A percentile compares a stretch with the other conserved stretches of the same genome.
Evolutionary conservation across 768 basidiomycete species (phyloP).

Genomic region (Psilocybe subaeruginosa): DNA sequence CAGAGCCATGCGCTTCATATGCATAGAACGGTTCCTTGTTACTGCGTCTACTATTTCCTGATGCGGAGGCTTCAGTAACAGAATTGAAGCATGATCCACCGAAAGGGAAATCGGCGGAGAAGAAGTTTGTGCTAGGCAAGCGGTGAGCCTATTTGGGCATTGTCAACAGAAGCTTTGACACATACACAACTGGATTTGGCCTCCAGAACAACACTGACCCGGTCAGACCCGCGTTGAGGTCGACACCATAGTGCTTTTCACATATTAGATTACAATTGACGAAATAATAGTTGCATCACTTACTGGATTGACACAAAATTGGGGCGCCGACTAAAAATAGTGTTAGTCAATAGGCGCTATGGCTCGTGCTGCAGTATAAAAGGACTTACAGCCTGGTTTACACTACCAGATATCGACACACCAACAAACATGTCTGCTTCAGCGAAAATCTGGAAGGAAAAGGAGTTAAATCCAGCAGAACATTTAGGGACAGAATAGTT

Average conservation of each 20-base stretch:
- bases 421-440: conserved; percentile 15
- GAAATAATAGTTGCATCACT: background rate
- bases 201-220: conserved; percentile 22
- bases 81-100: conserved; percentile 9
- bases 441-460: conserved; percentile 1
- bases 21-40: background rate
- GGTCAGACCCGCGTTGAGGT: conserved; percentile 24
- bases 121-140: conserved; percentile 3
- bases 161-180: background rate
- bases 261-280: background rate
- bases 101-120: conserved; percentile 9
- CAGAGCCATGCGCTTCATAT: conserved; percentile 9
- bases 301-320: conserved; percentile 11
- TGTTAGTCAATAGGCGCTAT: background rate
- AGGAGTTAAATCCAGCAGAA: background rate
- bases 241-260: conserved; percentile 14
- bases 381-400: conserved; percentile 11
- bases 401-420: conserved; percentile 21
- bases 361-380: background rate
- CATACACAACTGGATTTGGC: conserved; percentile 13
- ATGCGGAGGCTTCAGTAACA: conserved; percentile 7
- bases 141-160: background rate
- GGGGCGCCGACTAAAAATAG: conserved; percentile 1
- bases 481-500: background rate
- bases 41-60: conserved; percentile 5